Percentiles rank a stretch among this genome's conserved stretches.
These are phyloP conservation scores for Neophaeococcomyces aloes DNA, from an alignment of 2,329 filamentous ascomycete species.

Conservation along the genomic window DNA sequence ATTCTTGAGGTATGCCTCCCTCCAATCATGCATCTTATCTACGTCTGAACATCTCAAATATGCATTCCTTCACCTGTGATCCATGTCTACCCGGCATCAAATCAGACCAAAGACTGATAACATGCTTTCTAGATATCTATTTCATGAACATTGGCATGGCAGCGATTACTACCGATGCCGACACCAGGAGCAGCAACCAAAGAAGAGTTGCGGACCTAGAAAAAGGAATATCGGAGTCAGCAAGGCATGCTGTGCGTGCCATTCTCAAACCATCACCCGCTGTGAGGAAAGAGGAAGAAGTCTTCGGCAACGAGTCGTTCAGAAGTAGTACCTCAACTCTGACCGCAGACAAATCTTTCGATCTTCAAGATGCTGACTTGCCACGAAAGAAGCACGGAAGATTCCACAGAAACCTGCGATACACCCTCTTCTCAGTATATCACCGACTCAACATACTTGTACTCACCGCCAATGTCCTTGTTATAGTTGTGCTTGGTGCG, in stretches of 20 bases:
- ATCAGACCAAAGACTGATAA: not conserved
- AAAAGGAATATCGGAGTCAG: not conserved
- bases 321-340: constrained; percentile 12
- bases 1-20: too few species aligned
- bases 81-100: not conserved
- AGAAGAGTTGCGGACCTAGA: not conserved
- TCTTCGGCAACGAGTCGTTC: constrained; percentile 9
- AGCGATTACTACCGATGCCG: not conserved
- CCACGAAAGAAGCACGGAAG: constrained; percentile 22
- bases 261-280: not conserved
- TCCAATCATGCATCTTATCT: too few species aligned
- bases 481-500: constrained; percentile 28
- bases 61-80: not conserved
- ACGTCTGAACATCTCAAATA: too few species aligned
- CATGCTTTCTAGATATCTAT: constrained; percentile 1
- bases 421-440: constrained; percentile 31
- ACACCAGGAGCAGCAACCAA: too few species aligned
- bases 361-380: constrained; percentile 4
- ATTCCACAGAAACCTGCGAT: constrained; percentile 27
- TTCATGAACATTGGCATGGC: constrained; percentile 6
- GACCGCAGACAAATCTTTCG: constrained; percentile 14
- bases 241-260: not conserved
- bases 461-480: constrained; percentile 30
- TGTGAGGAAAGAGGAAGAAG: not conserved
- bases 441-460: constrained; percentile 34